These are phyloP conservation scores for Epichloe brachyelytri DNA, from an alignment of 2,329 filamentous ascomycete species.

Conservation along the genomic window DNA sequence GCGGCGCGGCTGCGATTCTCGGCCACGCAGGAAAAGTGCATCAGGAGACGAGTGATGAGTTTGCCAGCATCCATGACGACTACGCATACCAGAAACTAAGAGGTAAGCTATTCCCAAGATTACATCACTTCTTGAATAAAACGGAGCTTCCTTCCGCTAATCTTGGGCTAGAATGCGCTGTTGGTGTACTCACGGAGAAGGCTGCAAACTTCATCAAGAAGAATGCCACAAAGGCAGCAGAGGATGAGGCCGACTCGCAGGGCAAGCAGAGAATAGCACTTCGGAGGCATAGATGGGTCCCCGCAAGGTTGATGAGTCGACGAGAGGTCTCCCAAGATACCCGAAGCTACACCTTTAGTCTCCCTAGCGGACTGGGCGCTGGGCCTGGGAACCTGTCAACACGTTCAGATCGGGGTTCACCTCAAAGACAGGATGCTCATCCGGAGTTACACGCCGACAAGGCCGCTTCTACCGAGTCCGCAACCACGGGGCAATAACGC, in stretches of 20 bases:
- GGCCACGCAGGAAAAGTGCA: constrained; percentile 36
- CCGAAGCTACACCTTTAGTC: constrained; percentile 29
- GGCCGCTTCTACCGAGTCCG: constrained; percentile 24
- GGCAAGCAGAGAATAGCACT: constrained; percentile 19
- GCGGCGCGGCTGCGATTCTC: constrained; percentile 33
- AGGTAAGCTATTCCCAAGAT: constrained; percentile 12
- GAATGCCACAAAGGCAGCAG: constrained; percentile 26
- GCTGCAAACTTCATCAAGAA: constrained; percentile 32
- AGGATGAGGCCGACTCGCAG: constrained; percentile 18
- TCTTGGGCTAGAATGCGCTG: constrained; percentile 28
- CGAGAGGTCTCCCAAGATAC: constrained; percentile 27
- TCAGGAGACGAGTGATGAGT: constrained; percentile 34
- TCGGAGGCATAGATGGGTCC: constrained; percentile 32
- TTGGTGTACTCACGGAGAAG: constrained; percentile 37
- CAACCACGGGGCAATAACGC: neutral
- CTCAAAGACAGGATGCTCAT: constrained; percentile 36
- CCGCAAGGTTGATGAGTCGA: constrained; percentile 26
- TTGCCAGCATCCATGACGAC: constrained; percentile 36
- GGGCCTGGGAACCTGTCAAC: constrained; percentile 36
- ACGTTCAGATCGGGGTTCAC: constrained; percentile 40
- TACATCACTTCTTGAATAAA: neutral
- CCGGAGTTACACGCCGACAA: constrained; percentile 36
- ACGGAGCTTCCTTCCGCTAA: neutral
- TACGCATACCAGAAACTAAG: constrained; percentile 36
- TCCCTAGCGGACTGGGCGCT: constrained; percentile 27